phyloP scores from a whole-genome alignment of 495 filamentous ascomycete species.

The Tuber borchii region DNA sequence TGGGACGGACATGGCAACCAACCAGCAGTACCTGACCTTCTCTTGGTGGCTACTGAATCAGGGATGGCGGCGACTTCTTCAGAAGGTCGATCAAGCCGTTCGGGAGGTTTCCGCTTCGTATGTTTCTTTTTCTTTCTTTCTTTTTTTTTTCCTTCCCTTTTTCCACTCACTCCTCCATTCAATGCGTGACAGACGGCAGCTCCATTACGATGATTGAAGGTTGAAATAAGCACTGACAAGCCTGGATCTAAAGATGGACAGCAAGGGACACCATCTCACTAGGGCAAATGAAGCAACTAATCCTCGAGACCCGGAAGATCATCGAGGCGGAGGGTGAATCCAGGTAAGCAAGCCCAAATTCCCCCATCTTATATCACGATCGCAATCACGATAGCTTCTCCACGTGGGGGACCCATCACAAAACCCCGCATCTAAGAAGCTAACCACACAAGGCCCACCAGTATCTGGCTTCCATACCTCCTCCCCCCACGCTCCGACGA shows the following conservation, averaged over 20 bases:
- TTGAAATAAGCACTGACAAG: constrained; percentile 15
- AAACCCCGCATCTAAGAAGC: not conserved
- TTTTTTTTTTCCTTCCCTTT: not conserved
- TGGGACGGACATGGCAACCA: constrained; percentile 88
- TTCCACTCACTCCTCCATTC: not conserved
- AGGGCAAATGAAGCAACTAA: constrained; percentile 68
- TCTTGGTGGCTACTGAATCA: constrained; percentile 96
- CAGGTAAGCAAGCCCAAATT: constrained; percentile 47
- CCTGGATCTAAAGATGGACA: constrained; percentile 49
- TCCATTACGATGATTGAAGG: not conserved
- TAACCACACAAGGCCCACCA: constrained; percentile 43
- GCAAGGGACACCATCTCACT: constrained; percentile 82
- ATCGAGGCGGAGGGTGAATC: constrained; percentile 72
- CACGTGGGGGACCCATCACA: constrained; percentile 3
- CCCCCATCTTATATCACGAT: not conserved
- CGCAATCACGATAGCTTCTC: constrained; percentile 3
- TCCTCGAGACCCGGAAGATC: constrained; percentile 67
- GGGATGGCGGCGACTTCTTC: constrained; percentile 75
- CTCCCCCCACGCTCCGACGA: constrained; percentile 75
- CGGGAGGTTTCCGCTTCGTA: constrained; percentile 71
- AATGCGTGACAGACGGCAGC: not conserved
- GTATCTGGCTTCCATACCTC: constrained; percentile 69
- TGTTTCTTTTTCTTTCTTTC: constrained; percentile 2
- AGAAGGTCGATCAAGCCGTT: constrained; percentile 70
- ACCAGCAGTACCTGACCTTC: constrained; percentile 87